phyloP scores from a whole-genome alignment of 306 rosid species.

The Lathyrus sativus region DNA sequence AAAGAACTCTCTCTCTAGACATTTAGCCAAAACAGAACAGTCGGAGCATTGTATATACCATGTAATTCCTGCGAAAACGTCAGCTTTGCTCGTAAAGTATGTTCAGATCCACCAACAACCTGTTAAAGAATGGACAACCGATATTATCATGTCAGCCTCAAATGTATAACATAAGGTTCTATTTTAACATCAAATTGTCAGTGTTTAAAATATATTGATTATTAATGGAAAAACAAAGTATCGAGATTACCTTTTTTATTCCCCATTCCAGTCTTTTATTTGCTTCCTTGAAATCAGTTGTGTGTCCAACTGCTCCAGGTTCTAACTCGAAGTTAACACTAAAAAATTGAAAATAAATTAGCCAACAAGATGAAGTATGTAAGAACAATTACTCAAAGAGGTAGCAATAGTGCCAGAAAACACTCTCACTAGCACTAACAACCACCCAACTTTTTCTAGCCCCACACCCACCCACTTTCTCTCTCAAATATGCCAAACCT shows the following conservation, averaged over 20 bases:
- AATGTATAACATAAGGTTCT: conserved; percentile 29
- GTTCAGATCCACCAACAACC: conserved; percentile 97
- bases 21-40: conserved; percentile 17
- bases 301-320: conserved; percentile 82
- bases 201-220: conserved; percentile 15
- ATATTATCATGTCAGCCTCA: conserved; percentile 28
- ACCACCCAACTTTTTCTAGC: background rate
- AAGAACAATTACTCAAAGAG: conserved; percentile 23
- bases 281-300: conserved; percentile 82
- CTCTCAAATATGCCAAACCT: background rate
- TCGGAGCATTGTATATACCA: conserved; percentile 49
- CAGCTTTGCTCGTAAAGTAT: conserved; percentile 79
- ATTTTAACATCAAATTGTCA: conserved; percentile 19
- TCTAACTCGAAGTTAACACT: conserved; percentile 88
- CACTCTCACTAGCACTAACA: background rate
- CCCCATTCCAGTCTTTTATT: conserved; percentile 91
- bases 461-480: background rate
- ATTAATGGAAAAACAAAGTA: background rate
- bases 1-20: conserved; percentile 11
- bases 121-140: conserved; percentile 42
- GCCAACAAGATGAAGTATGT: conserved; percentile 6
- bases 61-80: conserved; percentile 83
- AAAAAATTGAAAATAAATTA: conserved; percentile 46
- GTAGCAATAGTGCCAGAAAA: background rate
- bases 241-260: conserved; percentile 64